phyloP scores from a whole-genome alignment of 306 rosid genomes.

The Adenanthera pavonina region DNA sequence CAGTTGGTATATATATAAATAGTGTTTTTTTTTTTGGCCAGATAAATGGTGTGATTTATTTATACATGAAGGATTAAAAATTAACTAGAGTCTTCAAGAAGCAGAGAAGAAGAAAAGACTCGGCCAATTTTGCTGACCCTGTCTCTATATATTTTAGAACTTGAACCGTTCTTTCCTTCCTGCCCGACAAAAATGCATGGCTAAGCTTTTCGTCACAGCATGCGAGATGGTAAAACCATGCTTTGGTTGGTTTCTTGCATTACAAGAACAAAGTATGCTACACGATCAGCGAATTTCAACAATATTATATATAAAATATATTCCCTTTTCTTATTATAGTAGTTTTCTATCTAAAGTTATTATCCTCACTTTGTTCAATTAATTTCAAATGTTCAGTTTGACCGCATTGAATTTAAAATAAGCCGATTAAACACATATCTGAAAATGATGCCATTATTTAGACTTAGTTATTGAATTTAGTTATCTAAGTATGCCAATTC shows the following conservation, averaged over 20 bases:
- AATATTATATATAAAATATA: neutral
- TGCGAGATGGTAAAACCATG: conserved; percentile 10
- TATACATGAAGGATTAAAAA: neutral
- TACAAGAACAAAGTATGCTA: neutral
- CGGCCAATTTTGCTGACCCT: conserved; percentile 15
- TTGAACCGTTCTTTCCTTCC: neutral
- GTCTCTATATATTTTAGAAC: neutral
- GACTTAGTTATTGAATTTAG: too few species aligned
- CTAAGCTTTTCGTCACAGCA: neutral
- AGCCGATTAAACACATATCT: too few species aligned
- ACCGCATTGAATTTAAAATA: neutral
- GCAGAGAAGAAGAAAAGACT: neutral
- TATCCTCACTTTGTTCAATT: too few species aligned
- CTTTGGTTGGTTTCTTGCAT: neutral
- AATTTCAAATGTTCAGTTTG: neutral
- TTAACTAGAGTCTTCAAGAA: neutral
- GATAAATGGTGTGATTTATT: neutral
- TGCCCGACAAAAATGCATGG: too few species aligned
- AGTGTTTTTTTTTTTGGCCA: neutral
- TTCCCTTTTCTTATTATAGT: neutral
- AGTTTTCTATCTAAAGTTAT: neutral
- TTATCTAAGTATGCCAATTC: too few species aligned
- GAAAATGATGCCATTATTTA: too few species aligned
- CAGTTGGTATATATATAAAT: neutral
- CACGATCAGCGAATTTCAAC: neutral